A percentile compares a stretch with the other conserved stretches of the same genome.
phyloP scores from a whole-genome alignment of 345 rosid species.

The Geranium brycei region DNA sequence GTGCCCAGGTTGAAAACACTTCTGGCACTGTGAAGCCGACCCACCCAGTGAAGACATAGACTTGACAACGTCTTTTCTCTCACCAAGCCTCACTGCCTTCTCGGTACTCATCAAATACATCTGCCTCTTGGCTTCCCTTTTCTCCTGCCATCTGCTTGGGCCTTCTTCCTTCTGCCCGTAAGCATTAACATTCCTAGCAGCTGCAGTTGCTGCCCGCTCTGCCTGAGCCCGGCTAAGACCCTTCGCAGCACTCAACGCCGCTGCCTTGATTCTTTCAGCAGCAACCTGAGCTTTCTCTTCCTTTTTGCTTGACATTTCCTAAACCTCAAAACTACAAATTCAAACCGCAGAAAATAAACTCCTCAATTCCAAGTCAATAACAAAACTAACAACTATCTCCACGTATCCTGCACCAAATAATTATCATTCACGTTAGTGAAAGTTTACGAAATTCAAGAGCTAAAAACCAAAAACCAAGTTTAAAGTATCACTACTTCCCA shows the following conservation, averaged over 20 bases:
- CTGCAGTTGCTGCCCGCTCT: slow-evolving; percentile 87
- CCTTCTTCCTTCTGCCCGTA: slow-evolving; percentile 99
- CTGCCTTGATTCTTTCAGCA: slow-evolving; percentile 87
- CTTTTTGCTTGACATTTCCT: slow-evolving; percentile 67
- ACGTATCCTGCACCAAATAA: no score
- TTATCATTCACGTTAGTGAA: no score
- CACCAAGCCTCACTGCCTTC: slow-evolving; percentile 81
- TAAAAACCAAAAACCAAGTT: no score
- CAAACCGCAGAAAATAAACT: no score
- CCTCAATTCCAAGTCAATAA: no score
- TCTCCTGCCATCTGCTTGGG: slow-evolving; percentile 98
- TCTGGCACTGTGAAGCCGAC: slow-evolving; percentile 60
- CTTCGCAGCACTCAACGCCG: slow-evolving; percentile 72
- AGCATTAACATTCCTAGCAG: slow-evolving; percentile 87
- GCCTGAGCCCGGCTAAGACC: slow-evolving; percentile 98
- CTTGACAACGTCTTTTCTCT: slow-evolving; percentile 77
- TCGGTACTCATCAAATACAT: slow-evolving; percentile 98
- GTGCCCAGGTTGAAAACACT: slow-evolving; percentile 80
- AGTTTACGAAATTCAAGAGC: no score
- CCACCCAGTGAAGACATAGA: slow-evolving; percentile 33
- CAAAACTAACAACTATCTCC: no score
- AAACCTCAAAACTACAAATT: not conserved
- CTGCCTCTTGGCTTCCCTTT: slow-evolving; percentile 88
- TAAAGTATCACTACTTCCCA: no score
- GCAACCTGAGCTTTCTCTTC: slow-evolving; percentile 87